Conservation (phyloP, 306 rosid species). For the Glycine soja region DNA sequence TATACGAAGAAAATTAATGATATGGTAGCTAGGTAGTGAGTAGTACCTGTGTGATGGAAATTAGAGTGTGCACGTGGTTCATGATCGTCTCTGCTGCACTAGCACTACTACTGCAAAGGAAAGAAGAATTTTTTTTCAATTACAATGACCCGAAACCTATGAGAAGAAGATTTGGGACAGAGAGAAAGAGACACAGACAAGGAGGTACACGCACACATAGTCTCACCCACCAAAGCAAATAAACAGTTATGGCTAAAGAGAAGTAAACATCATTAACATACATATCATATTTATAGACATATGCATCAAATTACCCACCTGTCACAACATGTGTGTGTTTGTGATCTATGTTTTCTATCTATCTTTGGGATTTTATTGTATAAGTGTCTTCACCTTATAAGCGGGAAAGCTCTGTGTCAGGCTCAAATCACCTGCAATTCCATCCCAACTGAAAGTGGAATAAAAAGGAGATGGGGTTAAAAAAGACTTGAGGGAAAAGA, state of each 20-base stretch:
- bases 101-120: conserved; percentile 49
- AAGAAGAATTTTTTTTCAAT: conserved; percentile 48
- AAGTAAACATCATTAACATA: conserved; percentile 49
- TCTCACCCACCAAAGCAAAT: conserved; percentile 48
- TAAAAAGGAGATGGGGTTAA: conserved; percentile 53
- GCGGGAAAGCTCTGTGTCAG: conserved; percentile 64
- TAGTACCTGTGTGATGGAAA: conserved; percentile 74
- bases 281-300: not conserved
- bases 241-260: conserved; percentile 47
- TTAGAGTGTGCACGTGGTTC: conserved; percentile 84
- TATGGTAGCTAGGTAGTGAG: not conserved
- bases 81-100: conserved; percentile 56
- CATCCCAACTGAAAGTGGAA: conserved; percentile 53
- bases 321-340: conserved; percentile 33
- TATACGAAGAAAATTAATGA: conserved; percentile 43
- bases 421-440: conserved; percentile 78
- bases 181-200: conserved; percentile 40
- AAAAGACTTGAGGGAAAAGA: conserved; percentile 65
- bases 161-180: not conserved
- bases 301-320: conserved; percentile 52
- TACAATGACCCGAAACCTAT: conserved; percentile 60
- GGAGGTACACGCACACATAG: conserved; percentile 27
- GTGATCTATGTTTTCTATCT: conserved; percentile 42
- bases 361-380: conserved; percentile 34
- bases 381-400: conserved; percentile 25